Conservation (phyloP, 176 grass and related monocot genomes). For the Oryza punctata region DNA sequence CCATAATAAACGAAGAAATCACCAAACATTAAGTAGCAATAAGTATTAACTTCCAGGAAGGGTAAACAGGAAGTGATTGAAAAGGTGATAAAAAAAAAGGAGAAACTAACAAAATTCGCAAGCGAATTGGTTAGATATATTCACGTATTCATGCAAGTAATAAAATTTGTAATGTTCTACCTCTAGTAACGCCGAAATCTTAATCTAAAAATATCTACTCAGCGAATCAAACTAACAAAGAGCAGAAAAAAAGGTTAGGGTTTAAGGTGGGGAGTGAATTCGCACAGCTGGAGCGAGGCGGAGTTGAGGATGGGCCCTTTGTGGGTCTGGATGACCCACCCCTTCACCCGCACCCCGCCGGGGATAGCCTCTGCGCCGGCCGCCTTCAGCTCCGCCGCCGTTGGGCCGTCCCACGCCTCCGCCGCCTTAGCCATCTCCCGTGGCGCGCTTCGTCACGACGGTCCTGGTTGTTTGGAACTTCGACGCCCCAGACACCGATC, state of each 20-base stretch:
- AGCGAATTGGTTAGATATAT: background rate
- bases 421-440: slow-evolving; percentile 46
- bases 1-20: background rate
- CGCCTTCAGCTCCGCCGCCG: slow-evolving; percentile 70
- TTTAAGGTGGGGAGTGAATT: slow-evolving; percentile 17
- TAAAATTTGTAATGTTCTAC: background rate
- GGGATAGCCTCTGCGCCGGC: slow-evolving; percentile 64
- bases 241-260: slow-evolving; percentile 22
- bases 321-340: slow-evolving; percentile 73
- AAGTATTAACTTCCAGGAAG: too few species aligned
- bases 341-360: slow-evolving; percentile 61
- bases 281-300: slow-evolving; percentile 59
- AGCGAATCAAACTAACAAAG: background rate
- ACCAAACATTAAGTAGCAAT: background rate
- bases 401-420: slow-evolving; percentile 70
- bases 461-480: background rate
- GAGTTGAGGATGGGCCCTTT: slow-evolving; percentile 84
- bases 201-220: background rate
- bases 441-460: background rate
- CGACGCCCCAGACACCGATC: background rate
- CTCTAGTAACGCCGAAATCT: background rate
- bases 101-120: background rate
- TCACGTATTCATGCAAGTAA: background rate
- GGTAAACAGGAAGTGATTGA: too few species aligned
- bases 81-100: background rate